Evolutionary conservation across 345 rosid genomes (phyloP), one percentile per base, ranked within the genome.

Genomic region (Eucalyptus erythrocorys): DNA sequence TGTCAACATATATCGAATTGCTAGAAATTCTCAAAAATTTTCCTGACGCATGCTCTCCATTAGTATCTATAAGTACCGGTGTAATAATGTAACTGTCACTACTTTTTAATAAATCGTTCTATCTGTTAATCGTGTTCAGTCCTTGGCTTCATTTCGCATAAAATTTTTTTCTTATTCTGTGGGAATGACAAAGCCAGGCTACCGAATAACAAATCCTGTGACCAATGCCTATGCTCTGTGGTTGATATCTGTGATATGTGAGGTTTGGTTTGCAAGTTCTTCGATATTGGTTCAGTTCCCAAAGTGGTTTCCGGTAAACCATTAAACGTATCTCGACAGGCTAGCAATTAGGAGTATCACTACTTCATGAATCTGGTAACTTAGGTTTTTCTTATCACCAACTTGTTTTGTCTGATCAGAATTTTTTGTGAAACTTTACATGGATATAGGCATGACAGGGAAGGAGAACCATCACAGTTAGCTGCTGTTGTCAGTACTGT

Each of bases 231-330:
- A 88, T 91, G 92, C 96, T 64, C 91, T 97, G 89, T 97, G 99
- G 99, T 91, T 97, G 90, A 89, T 95, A 89, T 97, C 98, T 21
- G 98, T 97, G 64, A 95, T 97, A 90, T 97, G 99, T 93, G 99
- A 97, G 94, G 93, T 97, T 48, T 97, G 97, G 97, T 97, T 96
- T 93, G 99, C 99, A 51, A 61, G 96, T 30, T 97, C 99, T 87
- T 96, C 99, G 99, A 96, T 97, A 90, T 89, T 97, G 91, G 99
- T 96, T 94, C 99, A 97, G 93, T 96, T 97, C 91, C 98, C 97
- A 14, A 96, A 95, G 89, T 97, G 99, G 99, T 94, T 95, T 55
- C 99, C 98, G 81, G 94, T 96, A 88, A 95, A 94, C 87, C 97
- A 97, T 22, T 6, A 97, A 92, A 95, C 97, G 27, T 97, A 97